Percentiles rank a stretch among this genome's conserved stretches.
Conservation (phyloP, 2,329 filamentous ascomycete species). For the Alternaria dauci region DNA sequence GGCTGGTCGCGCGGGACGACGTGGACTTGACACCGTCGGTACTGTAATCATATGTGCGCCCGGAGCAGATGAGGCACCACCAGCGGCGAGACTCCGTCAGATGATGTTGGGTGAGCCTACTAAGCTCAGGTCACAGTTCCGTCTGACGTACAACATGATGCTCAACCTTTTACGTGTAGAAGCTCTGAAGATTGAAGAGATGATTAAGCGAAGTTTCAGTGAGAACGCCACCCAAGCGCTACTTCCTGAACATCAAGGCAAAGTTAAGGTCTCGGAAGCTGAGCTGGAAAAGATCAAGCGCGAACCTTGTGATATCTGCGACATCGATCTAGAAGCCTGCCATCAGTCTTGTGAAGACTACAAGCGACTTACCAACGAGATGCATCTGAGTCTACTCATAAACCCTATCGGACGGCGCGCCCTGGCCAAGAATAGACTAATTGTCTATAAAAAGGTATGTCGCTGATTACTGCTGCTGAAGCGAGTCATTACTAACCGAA, state of each 20-base stretch:
- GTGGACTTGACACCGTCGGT: slow-evolving; percentile 90
- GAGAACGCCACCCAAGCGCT: slow-evolving; percentile 96
- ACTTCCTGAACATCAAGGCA: slow-evolving; percentile 93
- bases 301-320: slow-evolving; percentile 82
- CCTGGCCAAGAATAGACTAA: slow-evolving; percentile 76
- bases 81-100: slow-evolving; percentile 80
- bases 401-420: slow-evolving; percentile 85
- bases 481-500: slow-evolving; percentile 26
- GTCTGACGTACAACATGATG: slow-evolving; percentile 99
- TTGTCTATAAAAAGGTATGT: slow-evolving; percentile 76
- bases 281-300: slow-evolving; percentile 90
- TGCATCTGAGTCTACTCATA: slow-evolving; percentile 78
- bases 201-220: slow-evolving; percentile 99
- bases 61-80: slow-evolving; percentile 85
- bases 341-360: slow-evolving; percentile 84
- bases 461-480: neutral
- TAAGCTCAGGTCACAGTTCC: slow-evolving; percentile 94
- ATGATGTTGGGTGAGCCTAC: slow-evolving; percentile 98
- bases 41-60: slow-evolving; percentile 90
- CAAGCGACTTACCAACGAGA: slow-evolving; percentile 78
- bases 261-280: slow-evolving; percentile 89
- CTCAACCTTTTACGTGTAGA: slow-evolving; percentile 93
- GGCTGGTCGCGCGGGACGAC: slow-evolving; percentile 91
- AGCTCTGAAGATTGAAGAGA: slow-evolving; percentile 97
- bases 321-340: slow-evolving; percentile 78